phyloP scores from a whole-genome alignment of 495 filamentous ascomycete species.

The Neurospora sp. region DNA sequence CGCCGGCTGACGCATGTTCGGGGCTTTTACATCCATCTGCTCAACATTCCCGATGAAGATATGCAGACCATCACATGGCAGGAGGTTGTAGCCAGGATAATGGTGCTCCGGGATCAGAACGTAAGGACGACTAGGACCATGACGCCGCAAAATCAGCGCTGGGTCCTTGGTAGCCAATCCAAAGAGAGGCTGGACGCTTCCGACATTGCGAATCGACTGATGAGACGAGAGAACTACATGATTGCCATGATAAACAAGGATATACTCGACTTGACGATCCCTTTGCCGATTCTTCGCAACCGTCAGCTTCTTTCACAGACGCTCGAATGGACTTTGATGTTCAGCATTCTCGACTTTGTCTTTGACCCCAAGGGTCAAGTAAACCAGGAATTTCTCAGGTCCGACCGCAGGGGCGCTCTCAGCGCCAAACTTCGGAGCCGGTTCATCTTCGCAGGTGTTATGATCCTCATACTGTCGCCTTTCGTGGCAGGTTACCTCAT shows the following conservation, averaged over 20 bases:
- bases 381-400: conserved; percentile 69
- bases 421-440: conserved; percentile 64
- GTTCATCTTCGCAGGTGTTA: conserved; percentile 69
- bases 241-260: conserved; percentile 97
- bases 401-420: conserved; percentile 65
- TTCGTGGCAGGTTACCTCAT: conserved; percentile 74
- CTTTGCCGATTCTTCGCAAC: conserved; percentile 71
- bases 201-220: conserved; percentile 92
- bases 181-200: conserved; percentile 95
- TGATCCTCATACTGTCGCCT: conserved; percentile 79
- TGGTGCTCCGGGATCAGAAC: conserved; percentile 79
- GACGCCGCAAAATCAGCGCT: conserved; percentile 39
- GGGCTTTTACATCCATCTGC: conserved; percentile 78
- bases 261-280: conserved; percentile 74
- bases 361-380: conserved; percentile 84
- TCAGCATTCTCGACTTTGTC: conserved; percentile 85
- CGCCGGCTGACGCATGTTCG: conserved; percentile 67
- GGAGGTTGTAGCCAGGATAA: conserved; percentile 79
- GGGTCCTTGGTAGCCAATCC: conserved; percentile 70
- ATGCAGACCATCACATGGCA: conserved; percentile 98
- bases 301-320: conserved; percentile 70
- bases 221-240: conserved; percentile 93
- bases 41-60: conserved; percentile 80
- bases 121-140: conserved; percentile 62
- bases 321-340: conserved; percentile 78